Base-by-base conservation (phyloP, 2,329 filamentous ascomycete species). In the Cercospora berteroae region DNA sequence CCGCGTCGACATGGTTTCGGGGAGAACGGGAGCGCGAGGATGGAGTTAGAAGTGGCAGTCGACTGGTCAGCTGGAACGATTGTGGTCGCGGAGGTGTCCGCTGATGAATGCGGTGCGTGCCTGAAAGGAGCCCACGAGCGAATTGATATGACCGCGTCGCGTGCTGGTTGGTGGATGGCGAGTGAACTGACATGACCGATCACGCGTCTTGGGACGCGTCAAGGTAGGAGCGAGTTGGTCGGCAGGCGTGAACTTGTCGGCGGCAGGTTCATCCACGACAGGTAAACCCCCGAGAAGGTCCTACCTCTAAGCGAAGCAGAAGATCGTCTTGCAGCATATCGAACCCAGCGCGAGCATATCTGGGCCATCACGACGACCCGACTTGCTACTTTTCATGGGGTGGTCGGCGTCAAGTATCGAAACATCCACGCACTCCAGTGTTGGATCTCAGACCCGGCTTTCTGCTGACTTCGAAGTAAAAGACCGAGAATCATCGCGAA, bases 1-100 rank as follows among this genome's bases (percentile, higher is more conserved):
- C 27, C 67, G 42, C 67, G 66, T 69, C 10, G 64, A 42, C 63
- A 66, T 69, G 25, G n/a, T 61, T 29, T 44, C 29, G 56, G 33
- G 31, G n/a, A 13, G 39, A 31, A 20, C 20, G 8, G 7, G 23
- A 59, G 18, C 48, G 20, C 18, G 48, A 36, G 4, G 29, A 7
- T 1, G 6, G 29, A 23, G 29, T 18, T 23, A 9, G 16, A 36
- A 5, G 23, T 5, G 20, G 48, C 16, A 27, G 48, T 27, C 48
- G 48, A 16, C 20, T 52, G 20, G 48, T 4, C 12, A 55, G 48
- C 1, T 2, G 10, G 5, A 23, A 23, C 20, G 44, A 16, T 55
- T 55, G 48, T 55, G 20, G 6, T 55, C 16, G 23, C 23, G 23
- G 48, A 23, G 10, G 44, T 8, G 18, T 50, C 2, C 20, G 44